phyloP scores from a whole-genome alignment of 257 asterid genomes.

The Fraxinus quadrangulata region DNA sequence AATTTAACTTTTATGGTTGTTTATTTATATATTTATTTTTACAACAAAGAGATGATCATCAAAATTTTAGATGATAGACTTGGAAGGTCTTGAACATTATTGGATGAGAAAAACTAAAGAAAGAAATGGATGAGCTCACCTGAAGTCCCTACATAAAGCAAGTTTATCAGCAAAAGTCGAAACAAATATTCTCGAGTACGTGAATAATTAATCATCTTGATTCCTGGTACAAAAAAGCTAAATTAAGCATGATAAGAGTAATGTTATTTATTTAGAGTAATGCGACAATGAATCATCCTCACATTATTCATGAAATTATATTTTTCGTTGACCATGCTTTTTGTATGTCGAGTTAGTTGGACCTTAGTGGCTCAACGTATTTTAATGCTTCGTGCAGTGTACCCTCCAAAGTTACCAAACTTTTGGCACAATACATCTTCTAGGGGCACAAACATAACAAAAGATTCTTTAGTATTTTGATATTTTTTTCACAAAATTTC shows the following conservation, averaged over 20 bases:
- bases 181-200: constrained; percentile 1
- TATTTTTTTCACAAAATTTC: too few relatives aligned
- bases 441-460: too few relatives aligned
- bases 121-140: not conserved
- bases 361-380: too few relatives aligned
- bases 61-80: not conserved
- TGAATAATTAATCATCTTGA: not conserved
- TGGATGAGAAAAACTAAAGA: not conserved
- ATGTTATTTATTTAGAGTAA: too few relatives aligned
- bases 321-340: too few relatives aligned
- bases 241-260: not conserved
- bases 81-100: not conserved
- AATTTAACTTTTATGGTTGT: not conserved
- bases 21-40: not conserved
- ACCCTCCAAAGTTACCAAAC: too few relatives aligned
- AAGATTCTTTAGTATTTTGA: too few relatives aligned
- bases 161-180: constrained; percentile 11
- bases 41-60: not conserved
- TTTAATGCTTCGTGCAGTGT: too few relatives aligned
- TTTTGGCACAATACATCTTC: too few relatives aligned
- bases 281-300: too few relatives aligned
- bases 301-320: too few relatives aligned
- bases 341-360: too few relatives aligned
- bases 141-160: constrained; percentile 9
- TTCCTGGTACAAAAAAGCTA: not conserved